Base-by-base conservation (phyloP, 2,329 filamentous ascomycete species). In the Ampelomyces quisqualis region DNA sequence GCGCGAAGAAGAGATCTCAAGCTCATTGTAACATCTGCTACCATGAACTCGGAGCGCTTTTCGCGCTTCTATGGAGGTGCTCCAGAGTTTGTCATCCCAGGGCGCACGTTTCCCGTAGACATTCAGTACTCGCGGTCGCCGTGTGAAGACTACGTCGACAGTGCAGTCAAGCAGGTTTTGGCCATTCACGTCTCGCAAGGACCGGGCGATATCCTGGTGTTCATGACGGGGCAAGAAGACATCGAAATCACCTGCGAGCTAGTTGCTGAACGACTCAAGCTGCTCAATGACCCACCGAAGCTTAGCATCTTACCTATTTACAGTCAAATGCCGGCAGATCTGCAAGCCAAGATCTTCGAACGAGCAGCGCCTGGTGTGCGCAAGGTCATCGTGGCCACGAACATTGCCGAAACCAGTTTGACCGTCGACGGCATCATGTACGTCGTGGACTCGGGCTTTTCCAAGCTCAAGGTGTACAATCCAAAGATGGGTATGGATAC, bases 391-490 rank as follows among this genome's bases (percentile, higher is more conserved):
- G 91, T 98, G 27, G 93, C 94, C 1, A 98, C 93, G 21, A 98
- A 98, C 60, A 98, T 98, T 68, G 93, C 93, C 2, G 93, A 98
- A 69, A 98, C 93, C 0, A 95, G 90, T 76, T 75, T 98, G 72
- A 98, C 93, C 0, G 93, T 98, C 5, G 93, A 98, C 63, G 93
- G 93, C 53, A 98, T 98, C 70, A 97, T 97, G 85, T 98, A 95
- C 60, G 93, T 98, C 15, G 93, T 98, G 4, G 93, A 98, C 66
- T 84, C 88, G 2, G 93, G 93, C 0, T 98, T 91, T 68, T 95
- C 90, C 2, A 98, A 98, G 68, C 80, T 97, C 64, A 98, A 98
- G 67, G 93, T 98, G 4, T 98, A 97, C 71, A 98, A 98, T 60
- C 90, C 93, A 5, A 87, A 90, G 38, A 97, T 98, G 89, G 93